phyloP scores from a whole-genome alignment of 352 stramenopile genomes.

The Phytophthora citrophthora region DNA sequence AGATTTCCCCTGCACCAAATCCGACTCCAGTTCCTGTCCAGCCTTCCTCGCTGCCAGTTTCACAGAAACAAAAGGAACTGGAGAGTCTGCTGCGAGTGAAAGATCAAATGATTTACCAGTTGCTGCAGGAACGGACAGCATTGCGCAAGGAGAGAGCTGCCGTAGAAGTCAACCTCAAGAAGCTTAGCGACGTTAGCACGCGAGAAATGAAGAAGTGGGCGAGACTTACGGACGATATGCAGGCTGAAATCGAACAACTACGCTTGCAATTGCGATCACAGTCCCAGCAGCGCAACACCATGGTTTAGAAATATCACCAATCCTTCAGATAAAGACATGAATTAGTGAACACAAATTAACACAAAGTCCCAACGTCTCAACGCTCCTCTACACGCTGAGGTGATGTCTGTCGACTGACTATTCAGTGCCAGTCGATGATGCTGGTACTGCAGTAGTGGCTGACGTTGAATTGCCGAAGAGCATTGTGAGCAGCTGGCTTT shows the following conservation, averaged over 20 bases:
- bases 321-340: background rate
- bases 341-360: slow-evolving; percentile 2
- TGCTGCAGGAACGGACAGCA: slow-evolving; percentile 68
- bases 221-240: slow-evolving; percentile 82
- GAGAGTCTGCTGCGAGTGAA: slow-evolving; percentile 67
- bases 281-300: slow-evolving; percentile 1
- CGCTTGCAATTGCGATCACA: slow-evolving; percentile 34
- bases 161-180: slow-evolving; percentile 61
- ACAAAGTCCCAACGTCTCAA: slow-evolving; percentile 12
- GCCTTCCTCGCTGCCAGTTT: background rate
- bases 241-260: slow-evolving; percentile 75
- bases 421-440: slow-evolving; percentile 21
- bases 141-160: slow-evolving; percentile 59
- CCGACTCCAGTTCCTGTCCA: slow-evolving; percentile 58
- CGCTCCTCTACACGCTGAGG: slow-evolving; percentile 14
- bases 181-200: slow-evolving; percentile 74
- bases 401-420: slow-evolving; percentile 6
- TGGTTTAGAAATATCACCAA: background rate
- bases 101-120: slow-evolving; percentile 86
- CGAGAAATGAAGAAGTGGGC: slow-evolving; percentile 88
- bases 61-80: slow-evolving; percentile 30
- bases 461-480: slow-evolving; percentile 61
- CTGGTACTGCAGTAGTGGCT: slow-evolving; percentile 17
- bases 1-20: slow-evolving; percentile 54
- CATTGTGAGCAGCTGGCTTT: slow-evolving; percentile 82